Evolutionary conservation across 768 basidiomycete species (phyloP).

Genomic region (Daedaleopsis nitida): DNA sequence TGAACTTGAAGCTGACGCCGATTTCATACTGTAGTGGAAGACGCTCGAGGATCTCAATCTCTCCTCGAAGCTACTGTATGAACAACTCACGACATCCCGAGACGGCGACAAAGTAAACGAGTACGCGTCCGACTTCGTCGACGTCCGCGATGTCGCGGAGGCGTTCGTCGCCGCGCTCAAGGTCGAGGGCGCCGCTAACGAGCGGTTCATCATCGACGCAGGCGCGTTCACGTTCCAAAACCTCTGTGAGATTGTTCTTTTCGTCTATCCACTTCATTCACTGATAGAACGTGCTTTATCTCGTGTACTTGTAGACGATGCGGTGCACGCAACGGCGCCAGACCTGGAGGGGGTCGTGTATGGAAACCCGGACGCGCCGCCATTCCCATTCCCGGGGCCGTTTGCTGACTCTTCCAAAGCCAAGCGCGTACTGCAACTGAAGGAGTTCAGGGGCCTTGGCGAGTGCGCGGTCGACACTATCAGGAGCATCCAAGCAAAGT

Average conservation of each 20-base stretch:
- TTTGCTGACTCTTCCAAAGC: constrained; percentile 2
- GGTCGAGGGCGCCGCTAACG: constrained; percentile 35
- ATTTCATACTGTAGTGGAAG: background rate
- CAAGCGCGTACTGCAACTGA: background rate
- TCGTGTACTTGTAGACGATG: background rate
- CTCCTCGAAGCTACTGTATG: constrained; percentile 26
- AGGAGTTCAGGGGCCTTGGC: constrained; percentile 3
- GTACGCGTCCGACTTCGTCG: constrained; percentile 23
- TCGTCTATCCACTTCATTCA: too few relatives aligned
- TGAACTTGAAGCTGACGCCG: too few relatives aligned
- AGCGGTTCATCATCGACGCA: constrained; percentile 38
- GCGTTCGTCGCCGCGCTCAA: constrained; percentile 33
- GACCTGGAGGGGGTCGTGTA: background rate
- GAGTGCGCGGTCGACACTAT: constrained; percentile 3
- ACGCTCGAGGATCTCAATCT: constrained; percentile 10
- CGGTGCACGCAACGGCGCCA: background rate
- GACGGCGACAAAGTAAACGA: constrained; percentile 38
- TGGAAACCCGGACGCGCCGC: constrained; percentile 7
- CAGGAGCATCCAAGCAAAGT: constrained; percentile 7
- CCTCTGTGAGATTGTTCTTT: constrained; percentile 2
- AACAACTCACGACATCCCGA: constrained; percentile 42
- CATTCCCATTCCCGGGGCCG: constrained; percentile 1
- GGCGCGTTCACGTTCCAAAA: constrained; percentile 21
- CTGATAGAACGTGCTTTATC: too few relatives aligned
- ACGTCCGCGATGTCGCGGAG: constrained; percentile 38